Base-by-base conservation (phyloP, 495 filamentous ascomycete genomes). In the Penicillium subrubescens region DNA sequence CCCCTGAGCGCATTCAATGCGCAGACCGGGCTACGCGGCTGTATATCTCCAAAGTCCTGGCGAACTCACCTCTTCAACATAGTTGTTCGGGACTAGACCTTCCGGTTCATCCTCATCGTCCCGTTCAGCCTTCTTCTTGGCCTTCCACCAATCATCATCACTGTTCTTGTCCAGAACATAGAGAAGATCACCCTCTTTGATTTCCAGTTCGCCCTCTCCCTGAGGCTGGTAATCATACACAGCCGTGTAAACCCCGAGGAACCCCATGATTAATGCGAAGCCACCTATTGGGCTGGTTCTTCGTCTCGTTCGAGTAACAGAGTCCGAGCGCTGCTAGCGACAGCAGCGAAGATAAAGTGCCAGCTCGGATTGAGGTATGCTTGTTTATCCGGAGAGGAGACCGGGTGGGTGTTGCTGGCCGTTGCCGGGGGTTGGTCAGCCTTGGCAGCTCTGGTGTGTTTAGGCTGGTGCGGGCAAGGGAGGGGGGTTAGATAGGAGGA, bases 131-230 rank as follows among this genome's bases (percentile, higher is more conserved):
- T 94, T 97, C 86, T 97, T 97, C 84, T 97, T 97, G 21, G 91
- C 94, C 75, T 91, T 97, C 94, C 94, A 98, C 94, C 94, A 97
- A 72, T 92, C 92, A 81, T 97, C 94, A 7, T 97, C 93, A 31
- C 79, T 74, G 73, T 87, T 92, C 82, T 96, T 97, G 68, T 98
- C 92, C 54, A 98, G 82, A 35, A 99, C 83, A 75, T 94, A 98
- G 44, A 99, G 86, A 53, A 97, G 68, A 74, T 99, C 96, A 61
- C 94, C 95, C 71, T 97, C 94, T 60, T 82, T 79, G 64, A 99
- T 90, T 66, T 89, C 82, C 62, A 99, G 83, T 86, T 99, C 96
- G 56, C 90, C 88, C 64, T 93, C 90, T 66, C 86, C 89, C 77
- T 97, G 93, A 62, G 95, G 93, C 62, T 84, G 83, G 81, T 98